Percentiles rank a stretch among this genome's conserved stretches.
Conservation (phyloP, 106 monocot genomes). For the Amphibolis antarctica region DNA sequence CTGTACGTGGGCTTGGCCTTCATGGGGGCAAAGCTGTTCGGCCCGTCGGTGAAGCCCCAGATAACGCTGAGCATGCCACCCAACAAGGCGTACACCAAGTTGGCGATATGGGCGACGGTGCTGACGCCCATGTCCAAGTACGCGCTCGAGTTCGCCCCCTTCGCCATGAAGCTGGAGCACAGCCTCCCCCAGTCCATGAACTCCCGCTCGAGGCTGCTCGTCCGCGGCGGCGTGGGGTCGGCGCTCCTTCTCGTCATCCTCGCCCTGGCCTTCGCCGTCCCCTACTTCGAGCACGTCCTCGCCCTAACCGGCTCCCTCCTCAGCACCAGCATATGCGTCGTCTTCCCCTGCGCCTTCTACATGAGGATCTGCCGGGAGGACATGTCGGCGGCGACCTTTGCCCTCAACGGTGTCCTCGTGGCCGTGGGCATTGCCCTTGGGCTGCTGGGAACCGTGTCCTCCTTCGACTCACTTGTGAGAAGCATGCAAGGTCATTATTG, state of each 20-base stretch:
- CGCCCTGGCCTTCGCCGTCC: conserved; percentile 38
- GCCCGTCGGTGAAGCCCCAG: conserved; percentile 51
- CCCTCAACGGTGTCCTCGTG: conserved; percentile 32
- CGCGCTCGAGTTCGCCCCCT: conserved; percentile 72
- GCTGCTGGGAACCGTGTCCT: conserved; percentile 47
- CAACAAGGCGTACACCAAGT: conserved; percentile 37
- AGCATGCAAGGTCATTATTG: conserved; percentile 32
- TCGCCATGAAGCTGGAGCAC: conserved; percentile 58
- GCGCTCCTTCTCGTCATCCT: conserved; percentile 37
- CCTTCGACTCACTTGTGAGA: conserved; percentile 37
- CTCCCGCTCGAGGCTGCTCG: conserved; percentile 20
- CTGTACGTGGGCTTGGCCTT: conserved; percentile 56
- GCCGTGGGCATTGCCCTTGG: conserved; percentile 26
- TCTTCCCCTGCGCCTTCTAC: conserved; percentile 70
- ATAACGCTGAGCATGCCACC: conserved; percentile 77
- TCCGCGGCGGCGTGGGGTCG: conserved; percentile 45
- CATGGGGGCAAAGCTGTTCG: conserved; percentile 66
- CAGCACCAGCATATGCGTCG: conserved; percentile 40
- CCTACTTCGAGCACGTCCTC: conserved; percentile 67
- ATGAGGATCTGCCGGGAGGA: conserved; percentile 49
- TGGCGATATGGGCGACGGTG: conserved; percentile 70
- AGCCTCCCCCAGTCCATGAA: conserved; percentile 34
- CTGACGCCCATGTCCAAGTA: conserved; percentile 83
- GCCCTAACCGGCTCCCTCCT: conserved; percentile 71
- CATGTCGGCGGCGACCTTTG: conserved; percentile 12